A percentile compares a stretch with the other conserved stretches of the same genome.
Conservation (phyloP, 2,329 filamentous ascomycete genomes). For the Exophiala spinifera region DNA sequence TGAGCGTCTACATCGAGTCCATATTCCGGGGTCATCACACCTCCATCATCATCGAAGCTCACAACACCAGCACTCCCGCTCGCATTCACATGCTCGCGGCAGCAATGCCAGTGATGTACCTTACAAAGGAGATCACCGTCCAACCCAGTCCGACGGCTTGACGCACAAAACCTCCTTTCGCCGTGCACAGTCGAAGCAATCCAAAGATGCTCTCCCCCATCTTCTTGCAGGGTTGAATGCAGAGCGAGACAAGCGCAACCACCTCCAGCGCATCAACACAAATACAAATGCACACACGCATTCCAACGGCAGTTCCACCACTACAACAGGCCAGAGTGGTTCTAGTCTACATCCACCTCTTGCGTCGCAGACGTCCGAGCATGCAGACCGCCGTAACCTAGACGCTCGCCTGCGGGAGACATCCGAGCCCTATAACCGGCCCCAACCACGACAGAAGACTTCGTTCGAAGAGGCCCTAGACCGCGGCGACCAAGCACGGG, state of each 20-base stretch:
- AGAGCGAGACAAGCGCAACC: constrained; percentile 16
- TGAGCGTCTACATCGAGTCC: constrained; percentile 16
- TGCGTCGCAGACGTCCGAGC: constrained; percentile 6
- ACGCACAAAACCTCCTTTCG: background rate
- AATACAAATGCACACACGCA: background rate
- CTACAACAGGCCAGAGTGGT: constrained; percentile 1
- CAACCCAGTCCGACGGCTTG: constrained; percentile 20
- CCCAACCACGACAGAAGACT: constrained; percentile 12
- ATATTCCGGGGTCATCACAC: constrained; percentile 20
- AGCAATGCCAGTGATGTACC: constrained; percentile 2
- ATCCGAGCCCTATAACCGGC: constrained; percentile 9
- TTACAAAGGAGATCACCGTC: constrained; percentile 13
- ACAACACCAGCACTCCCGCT: constrained; percentile 14
- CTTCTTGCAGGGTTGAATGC: constrained; percentile 22
- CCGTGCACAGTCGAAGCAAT: constrained; percentile 8
- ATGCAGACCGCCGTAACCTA: constrained; percentile 14
- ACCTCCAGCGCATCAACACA: background rate
- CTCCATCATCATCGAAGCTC: constrained; percentile 14
- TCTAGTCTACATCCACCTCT: background rate
- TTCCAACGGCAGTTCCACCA: background rate
- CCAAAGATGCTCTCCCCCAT: constrained; percentile 15
- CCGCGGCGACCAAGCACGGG: constrained; percentile 16
- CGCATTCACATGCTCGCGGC: constrained; percentile 7
- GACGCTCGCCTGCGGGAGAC: constrained; percentile 15
- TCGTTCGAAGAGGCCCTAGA: constrained; percentile 18